Evolutionary conservation across 805 yeast species (phyloP), one percentile per base, ranked within the genome.

Genomic region (Kodamaea neixiangensis): DNA sequence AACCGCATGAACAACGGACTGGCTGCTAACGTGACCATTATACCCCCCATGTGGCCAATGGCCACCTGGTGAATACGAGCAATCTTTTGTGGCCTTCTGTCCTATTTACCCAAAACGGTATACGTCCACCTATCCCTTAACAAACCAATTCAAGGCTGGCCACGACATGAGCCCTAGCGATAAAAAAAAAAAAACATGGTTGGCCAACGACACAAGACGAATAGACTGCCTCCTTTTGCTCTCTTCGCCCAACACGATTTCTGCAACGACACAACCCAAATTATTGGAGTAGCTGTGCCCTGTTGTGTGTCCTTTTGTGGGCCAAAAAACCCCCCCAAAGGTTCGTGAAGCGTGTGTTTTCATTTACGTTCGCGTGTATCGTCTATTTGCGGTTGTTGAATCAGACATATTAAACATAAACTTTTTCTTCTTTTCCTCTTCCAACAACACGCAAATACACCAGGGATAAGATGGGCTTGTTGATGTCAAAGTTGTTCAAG

Each of bases 401-500:
- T 22, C 35, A 22, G 17, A 22, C 35, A 25, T 22, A 42, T 42
- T 42, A 42, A 42, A 42, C 45, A 15, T 33, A 42, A n/a, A 40
- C 35, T 42, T 42, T 42, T 42, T 42, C 34, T 42, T 29, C 45
- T 22, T n/a, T 25, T 25, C 34, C 15, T 31, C 45, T 22, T 25
- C 31, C 31, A 25, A 25, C 31, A 25, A 25, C 31, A 42, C 11
- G 34, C 41, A 17, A 37, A 17, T 19, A 37, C 17, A 37, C 2
- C 41, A 37, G 15, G 13, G 21, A 5, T 14, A 48, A 17, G 35
- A 48, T 48, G 51, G 51, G 51, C 19, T 19, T 44, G 48, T 48
- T 48, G 21, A 44, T 48, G 48, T 73, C 77, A 14, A 72, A 68
- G 58, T 54, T 75, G 53, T 75, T 75, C 61, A 75, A 74, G 86